Base-by-base conservation (phyloP, 2,329 filamentous ascomycete genomes). In the Incumbomyces lentus region DNA sequence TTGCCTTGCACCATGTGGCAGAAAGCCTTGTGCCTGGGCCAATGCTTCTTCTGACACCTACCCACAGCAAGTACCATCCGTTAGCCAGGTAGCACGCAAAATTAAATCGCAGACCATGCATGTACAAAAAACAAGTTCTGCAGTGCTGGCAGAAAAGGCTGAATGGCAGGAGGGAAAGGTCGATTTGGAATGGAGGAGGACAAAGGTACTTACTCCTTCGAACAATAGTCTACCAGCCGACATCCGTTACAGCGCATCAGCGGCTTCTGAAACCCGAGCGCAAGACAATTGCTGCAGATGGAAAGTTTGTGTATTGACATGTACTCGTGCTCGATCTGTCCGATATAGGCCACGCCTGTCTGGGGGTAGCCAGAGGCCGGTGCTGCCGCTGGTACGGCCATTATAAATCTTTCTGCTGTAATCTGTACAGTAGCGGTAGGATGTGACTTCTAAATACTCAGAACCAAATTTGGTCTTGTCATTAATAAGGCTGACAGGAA, bases 21-120 rank as follows among this genome's bases (percentile, higher is more conserved):
- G 31, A 54, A 52, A 12, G 44, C 40, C 31, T 56, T 59, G 47
- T 60, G 58, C 18, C 51, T 53, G 13, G 52, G 48, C 58, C 58
- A 60, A 35, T 60, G 50, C 19, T 49, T 51, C 41, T 57, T 58
- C 45, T 60, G 58, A 43, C 58, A 60, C 22, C n/a, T n/a, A n/a
- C n/a, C n/a, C n/a, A n/a, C n/a, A n/a, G n/a, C n/a, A n/a, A n/a
- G n/a, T n/a, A n/a, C n/a, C n/a, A n/a, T n/a, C n/a, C n/a, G n/a
- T n/a, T n/a, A n/a, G n/a, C n/a, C n/a, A n/a, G n/a, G n/a, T n/a
- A n/a, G n/a, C n/a, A n/a, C n/a, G n/a, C n/a, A n/a, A n/a, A n/a
- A n/a, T n/a, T n/a, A n/a, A n/a, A n/a, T n/a, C n/a, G n/a, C n/a
- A n/a, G n/a, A n/a, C n/a, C n/a, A n/a, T n/a, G 22, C 4, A 26